These are phyloP conservation scores for Bocquillonia castaneifolia DNA, from an alignment of 441 rosid species.

Conservation along the genomic window DNA sequence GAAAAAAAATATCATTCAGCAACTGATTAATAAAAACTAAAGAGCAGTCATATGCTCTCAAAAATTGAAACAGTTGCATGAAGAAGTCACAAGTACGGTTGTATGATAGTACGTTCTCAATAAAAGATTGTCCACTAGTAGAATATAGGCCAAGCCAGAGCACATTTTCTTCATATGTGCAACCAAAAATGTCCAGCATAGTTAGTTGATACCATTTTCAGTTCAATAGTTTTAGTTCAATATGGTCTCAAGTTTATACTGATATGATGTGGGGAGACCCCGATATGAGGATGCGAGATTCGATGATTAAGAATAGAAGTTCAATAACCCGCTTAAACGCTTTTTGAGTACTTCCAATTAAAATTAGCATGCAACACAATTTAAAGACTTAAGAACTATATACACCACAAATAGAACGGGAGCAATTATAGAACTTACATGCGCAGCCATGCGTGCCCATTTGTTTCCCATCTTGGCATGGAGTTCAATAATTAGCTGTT, in stretches of 20 bases:
- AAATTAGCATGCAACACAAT: neutral
- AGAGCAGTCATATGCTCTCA: neutral
- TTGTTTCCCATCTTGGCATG: slow-evolving; percentile 97
- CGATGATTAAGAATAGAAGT: too few species aligned
- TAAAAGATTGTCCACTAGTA: neutral
- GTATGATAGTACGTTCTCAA: neutral
- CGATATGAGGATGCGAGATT: too few species aligned
- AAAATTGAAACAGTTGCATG: neutral
- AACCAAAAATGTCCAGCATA: neutral
- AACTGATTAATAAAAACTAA: neutral
- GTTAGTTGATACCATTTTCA: neutral
- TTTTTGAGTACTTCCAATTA: too few species aligned
- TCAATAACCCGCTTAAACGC: too few species aligned
- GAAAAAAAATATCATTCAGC: neutral
- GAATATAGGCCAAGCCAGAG: neutral
- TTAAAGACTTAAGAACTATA: neutral
- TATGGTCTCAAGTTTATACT: neutral
- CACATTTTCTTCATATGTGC: neutral
- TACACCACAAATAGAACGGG: neutral
- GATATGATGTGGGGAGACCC: too few species aligned
- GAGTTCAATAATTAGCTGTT: slow-evolving; percentile 75
- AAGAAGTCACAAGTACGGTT: neutral
- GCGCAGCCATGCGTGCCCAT: slow-evolving; percentile 99
- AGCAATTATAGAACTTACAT: slow-evolving; percentile 48
- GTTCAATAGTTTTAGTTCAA: neutral